Evolutionary conservation across 768 basidiomycete species (phyloP).

Genomic region (Rhizopogon sp.): DNA sequence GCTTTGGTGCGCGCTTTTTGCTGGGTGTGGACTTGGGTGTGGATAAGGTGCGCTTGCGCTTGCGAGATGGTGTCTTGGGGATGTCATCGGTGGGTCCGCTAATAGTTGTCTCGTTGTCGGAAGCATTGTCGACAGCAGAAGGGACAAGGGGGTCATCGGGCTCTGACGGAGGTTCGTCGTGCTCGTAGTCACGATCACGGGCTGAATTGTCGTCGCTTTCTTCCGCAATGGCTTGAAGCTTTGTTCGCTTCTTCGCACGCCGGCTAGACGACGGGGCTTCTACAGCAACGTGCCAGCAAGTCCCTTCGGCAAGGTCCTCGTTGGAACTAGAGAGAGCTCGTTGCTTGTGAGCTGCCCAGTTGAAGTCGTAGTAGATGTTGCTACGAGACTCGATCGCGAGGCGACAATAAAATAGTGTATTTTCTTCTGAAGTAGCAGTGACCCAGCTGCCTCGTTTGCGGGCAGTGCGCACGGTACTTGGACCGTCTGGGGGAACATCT

Average conservation of each 20-base stretch:
- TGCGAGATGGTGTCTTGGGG: slow-evolving; percentile 50
- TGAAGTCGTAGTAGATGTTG: slow-evolving; percentile 58
- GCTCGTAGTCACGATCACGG: slow-evolving; percentile 16
- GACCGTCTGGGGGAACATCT: slow-evolving; percentile 16
- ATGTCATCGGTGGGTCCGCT: slow-evolving; percentile 22
- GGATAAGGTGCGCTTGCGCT: slow-evolving; percentile 37
- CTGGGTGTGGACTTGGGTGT: slow-evolving; percentile 29
- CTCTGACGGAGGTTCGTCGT: slow-evolving; percentile 12
- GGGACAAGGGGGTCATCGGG: slow-evolving; percentile 19
- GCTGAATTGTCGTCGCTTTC: slow-evolving; percentile 2
- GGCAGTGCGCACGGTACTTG: slow-evolving; percentile 5
- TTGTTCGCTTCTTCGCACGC: slow-evolving; percentile 9
- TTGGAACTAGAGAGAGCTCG: slow-evolving; percentile 28
- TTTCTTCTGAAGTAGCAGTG: slow-evolving; percentile 12
- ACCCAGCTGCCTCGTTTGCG: slow-evolving; percentile 17
- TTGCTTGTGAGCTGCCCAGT: slow-evolving; percentile 49
- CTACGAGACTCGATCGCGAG: slow-evolving; percentile 53
- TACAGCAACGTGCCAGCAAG: slow-evolving; percentile 41
- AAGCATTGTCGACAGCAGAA: slow-evolving; percentile 9
- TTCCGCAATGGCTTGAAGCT: slow-evolving; percentile 18
- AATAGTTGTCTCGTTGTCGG: slow-evolving; percentile 24
- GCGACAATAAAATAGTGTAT: slow-evolving; percentile 46
- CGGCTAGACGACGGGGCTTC: slow-evolving; percentile 11
- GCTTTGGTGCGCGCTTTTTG: slow-evolving; percentile 30
- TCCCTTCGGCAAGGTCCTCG: slow-evolving; percentile 32